phyloP scores from a whole-genome alignment of 2,329 filamentous ascomycete species.

The Trichoderma koningii region DNA sequence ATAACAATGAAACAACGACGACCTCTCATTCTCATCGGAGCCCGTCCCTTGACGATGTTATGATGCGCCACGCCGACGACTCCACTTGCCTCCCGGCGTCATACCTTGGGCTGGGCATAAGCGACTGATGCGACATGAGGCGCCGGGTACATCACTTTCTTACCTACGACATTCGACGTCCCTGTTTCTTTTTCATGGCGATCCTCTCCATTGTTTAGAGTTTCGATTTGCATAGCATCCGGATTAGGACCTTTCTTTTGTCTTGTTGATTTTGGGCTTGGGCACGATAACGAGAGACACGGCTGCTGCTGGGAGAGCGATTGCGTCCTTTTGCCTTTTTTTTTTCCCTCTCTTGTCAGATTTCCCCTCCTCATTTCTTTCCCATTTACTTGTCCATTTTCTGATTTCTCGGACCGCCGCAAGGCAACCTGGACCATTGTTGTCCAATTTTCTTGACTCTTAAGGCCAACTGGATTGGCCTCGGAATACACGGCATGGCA shows the following conservation, averaged over 20 bases:
- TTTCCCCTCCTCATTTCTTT: constrained; percentile 1
- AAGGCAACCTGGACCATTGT: constrained; percentile 30
- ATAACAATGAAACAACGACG: constrained; percentile 33
- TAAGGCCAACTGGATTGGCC: constrained; percentile 28
- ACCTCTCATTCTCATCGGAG: constrained; percentile 14
- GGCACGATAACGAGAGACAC: constrained; percentile 19
- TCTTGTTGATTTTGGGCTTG: constrained; percentile 28
- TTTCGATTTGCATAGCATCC: constrained; percentile 35
- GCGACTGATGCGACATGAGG: constrained; percentile 21
- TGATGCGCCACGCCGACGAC: constrained; percentile 20
- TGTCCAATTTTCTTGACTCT: constrained; percentile 17
- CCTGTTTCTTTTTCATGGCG: constrained; percentile 18
- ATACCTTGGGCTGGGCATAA: constrained; percentile 12
- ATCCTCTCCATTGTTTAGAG: constrained; percentile 22
- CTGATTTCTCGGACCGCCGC: constrained; percentile 32
- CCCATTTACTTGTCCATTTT: background rate
- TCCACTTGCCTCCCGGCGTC: constrained; percentile 7
- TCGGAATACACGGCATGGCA: constrained; percentile 28
- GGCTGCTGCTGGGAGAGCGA: constrained; percentile 11
- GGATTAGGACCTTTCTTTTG: constrained; percentile 29
- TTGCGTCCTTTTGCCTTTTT: constrained; percentile 29
- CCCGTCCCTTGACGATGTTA: constrained; percentile 18
- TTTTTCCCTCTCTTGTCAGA: constrained; percentile 28
- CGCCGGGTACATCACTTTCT: constrained; percentile 21
- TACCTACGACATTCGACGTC: constrained; percentile 13